Evolutionary conservation across 306 rosid genomes (phyloP).

Genomic region (Vigna radiata): DNA sequence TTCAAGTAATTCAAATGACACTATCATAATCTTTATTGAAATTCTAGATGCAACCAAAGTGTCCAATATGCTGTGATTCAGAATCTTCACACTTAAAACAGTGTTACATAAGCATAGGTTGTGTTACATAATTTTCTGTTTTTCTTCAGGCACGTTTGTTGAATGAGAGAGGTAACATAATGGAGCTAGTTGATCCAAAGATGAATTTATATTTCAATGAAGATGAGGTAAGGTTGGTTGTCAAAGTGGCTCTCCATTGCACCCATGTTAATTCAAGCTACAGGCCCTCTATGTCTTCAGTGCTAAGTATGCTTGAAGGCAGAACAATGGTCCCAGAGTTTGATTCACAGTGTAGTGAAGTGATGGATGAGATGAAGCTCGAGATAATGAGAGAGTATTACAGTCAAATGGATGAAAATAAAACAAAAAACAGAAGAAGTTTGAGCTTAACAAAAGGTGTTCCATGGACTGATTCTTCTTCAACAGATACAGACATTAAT

Average conservation of each 20-base stretch:
- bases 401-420: conserved; percentile 6
- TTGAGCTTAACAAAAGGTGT: not conserved
- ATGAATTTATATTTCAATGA: conserved; percentile 48
- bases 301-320: conserved; percentile 29
- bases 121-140: not conserved
- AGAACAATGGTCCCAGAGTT: not conserved
- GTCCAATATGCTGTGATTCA: not conserved
- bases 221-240: conserved; percentile 55
- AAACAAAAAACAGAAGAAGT: not conserved
- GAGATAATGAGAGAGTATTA: conserved; percentile 40
- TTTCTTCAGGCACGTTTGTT: conserved; percentile 45
- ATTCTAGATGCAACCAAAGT: not conserved
- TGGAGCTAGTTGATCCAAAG: conserved; percentile 45
- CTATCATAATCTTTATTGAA: not conserved
- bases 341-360: conserved; percentile 11
- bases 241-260: conserved; percentile 63
- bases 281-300: conserved; percentile 49
- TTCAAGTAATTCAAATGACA: not conserved
- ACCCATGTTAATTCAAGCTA: conserved; percentile 64
- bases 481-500: conserved; percentile 1
- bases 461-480: conserved; percentile 33
- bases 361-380: conserved; percentile 30
- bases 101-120: not conserved
- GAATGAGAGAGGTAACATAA: conserved; percentile 40
- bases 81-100: not conserved